These are phyloP conservation scores for Colletotrichum godetiae DNA, from an alignment of 2,329 filamentous ascomycete species.

Conservation along the genomic window DNA sequence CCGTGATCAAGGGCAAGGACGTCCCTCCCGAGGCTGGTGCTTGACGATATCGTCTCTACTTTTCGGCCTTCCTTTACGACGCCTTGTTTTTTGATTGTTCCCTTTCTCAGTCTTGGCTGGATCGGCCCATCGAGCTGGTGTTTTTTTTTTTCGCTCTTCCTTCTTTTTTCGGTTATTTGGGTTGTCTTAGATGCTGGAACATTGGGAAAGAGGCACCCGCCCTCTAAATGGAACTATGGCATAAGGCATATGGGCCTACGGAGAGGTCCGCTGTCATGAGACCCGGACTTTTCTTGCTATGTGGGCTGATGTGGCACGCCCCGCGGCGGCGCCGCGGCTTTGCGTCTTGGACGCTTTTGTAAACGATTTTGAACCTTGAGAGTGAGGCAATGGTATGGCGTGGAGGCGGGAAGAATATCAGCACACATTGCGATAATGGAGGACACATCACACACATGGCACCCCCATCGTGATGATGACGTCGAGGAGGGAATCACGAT, in stretches of 20 bases:
- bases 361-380: not conserved
- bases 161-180: not conserved
- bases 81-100: not conserved
- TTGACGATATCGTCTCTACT: not conserved
- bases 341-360: not conserved
- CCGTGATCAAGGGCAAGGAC: conserved; percentile 28
- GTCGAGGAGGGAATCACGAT: not conserved
- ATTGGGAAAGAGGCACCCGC: not conserved
- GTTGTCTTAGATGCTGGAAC: conserved; percentile 5
- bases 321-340: not conserved
- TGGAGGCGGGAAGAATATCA: too few relatives aligned
- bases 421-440: too few relatives aligned
- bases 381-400: not conserved
- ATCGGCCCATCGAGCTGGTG: not conserved
- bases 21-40: conserved; percentile 16
- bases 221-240: not conserved
- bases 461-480: not conserved
- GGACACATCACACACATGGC: too few relatives aligned
- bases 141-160: not conserved
- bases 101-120: not conserved
- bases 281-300: not conserved
- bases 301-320: not conserved
- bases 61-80: too few relatives aligned
- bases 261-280: not conserved
- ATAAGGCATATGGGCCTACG: not conserved